Conservation (phyloP, 305 asterid species). For the Solanum aculeatissimum region DNA sequence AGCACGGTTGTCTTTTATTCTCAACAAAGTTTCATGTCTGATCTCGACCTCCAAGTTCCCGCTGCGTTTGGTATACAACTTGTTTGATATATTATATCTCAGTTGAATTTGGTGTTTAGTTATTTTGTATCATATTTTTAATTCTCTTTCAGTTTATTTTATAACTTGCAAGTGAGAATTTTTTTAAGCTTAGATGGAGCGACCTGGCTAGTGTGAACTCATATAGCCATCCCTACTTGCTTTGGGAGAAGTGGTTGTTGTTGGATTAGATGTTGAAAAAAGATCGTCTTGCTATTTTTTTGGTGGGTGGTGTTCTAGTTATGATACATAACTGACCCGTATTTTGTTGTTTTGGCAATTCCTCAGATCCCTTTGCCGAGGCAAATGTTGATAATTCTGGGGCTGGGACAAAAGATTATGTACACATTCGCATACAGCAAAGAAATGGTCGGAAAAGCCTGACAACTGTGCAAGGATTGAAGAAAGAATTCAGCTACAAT, state of each 20-base stretch:
- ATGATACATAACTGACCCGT: neutral
- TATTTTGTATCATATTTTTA: neutral
- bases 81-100: neutral
- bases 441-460: slow-evolving; percentile 63
- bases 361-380: slow-evolving; percentile 54
- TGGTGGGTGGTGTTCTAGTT: neutral
- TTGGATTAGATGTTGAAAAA: neutral
- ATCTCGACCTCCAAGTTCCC: slow-evolving; percentile 49
- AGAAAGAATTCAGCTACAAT: slow-evolving; percentile 57
- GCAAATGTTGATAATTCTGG: slow-evolving; percentile 56
- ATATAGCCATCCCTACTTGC: neutral
- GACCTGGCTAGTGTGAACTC: neutral
- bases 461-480: slow-evolving; percentile 64
- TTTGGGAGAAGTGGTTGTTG: neutral
- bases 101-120: neutral
- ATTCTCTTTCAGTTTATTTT: neutral
- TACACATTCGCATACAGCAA: slow-evolving; percentile 50
- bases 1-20: slow-evolving; percentile 10
- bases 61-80: slow-evolving; percentile 36
- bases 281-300: neutral
- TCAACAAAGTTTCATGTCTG: slow-evolving; percentile 57
- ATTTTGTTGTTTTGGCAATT: neutral
- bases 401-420: slow-evolving; percentile 51
- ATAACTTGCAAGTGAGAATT: too few species aligned
- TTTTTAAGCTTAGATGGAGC: neutral